Percentiles rank a stretch among this genome's conserved stretches.
Evolutionary conservation across 2,329 filamentous ascomycete species (phyloP).

Genomic region (Phyllosticta capitalensis): DNA sequence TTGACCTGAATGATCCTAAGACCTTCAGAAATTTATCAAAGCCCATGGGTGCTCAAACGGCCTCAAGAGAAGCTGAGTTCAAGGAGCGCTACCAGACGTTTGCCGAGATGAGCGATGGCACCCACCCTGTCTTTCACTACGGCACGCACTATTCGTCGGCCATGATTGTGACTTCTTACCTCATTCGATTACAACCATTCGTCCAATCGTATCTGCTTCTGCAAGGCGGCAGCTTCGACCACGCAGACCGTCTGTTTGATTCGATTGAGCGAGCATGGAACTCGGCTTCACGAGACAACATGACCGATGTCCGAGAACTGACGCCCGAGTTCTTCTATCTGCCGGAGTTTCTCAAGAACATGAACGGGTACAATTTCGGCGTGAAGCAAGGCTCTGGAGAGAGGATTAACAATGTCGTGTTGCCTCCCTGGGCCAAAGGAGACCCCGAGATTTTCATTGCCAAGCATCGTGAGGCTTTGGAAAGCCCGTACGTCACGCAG

Average conservation of each 20-base stretch:
- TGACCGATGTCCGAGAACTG: constrained; percentile 87
- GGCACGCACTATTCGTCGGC: constrained; percentile 98
- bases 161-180: constrained; percentile 95
- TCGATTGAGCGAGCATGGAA: constrained; percentile 86
- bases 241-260: constrained; percentile 90
- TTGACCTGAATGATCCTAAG: constrained; percentile 74
- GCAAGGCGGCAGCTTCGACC: constrained; percentile 93
- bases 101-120: constrained; percentile 75
- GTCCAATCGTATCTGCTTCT: constrained; percentile 90
- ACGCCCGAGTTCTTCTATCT: constrained; percentile 97
- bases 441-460: constrained; percentile 92
- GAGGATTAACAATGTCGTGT: constrained; percentile 71
- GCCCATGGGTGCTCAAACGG: constrained; percentile 88
- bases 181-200: constrained; percentile 91
- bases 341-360: constrained; percentile 87
- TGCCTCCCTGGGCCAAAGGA: constrained; percentile 96
- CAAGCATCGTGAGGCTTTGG: constrained; percentile 90
- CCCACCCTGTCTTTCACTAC: constrained; percentile 80
- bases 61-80: constrained; percentile 66
- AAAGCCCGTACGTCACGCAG: constrained; percentile 84
- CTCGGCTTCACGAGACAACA: constrained; percentile 80
- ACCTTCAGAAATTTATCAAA: constrained; percentile 88
- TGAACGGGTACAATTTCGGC: constrained; percentile 92
- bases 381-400: constrained; percentile 69
- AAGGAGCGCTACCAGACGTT: constrained; percentile 78